Base-by-base conservation (phyloP, 2,329 filamentous ascomycete species). In the Rhynchosporium secalis region DNA sequence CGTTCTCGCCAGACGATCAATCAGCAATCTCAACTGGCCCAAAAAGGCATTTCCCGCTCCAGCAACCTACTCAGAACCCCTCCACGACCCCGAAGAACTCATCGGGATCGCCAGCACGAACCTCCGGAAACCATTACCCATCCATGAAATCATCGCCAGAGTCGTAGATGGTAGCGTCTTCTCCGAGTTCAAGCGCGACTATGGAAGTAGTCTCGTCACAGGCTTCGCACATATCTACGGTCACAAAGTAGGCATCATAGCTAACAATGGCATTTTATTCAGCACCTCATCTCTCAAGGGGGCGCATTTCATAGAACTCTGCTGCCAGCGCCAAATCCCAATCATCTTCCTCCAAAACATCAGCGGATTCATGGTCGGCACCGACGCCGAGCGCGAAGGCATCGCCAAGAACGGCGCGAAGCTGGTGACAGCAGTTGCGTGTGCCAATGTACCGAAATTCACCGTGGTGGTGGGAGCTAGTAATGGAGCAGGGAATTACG, bases 371-470 rank as follows among this genome's bases (percentile, higher is more conserved):
- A 99, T 99, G 95, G 95, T 99, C 38, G 95, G 95, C 48, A 85
- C 86, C 20, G 91, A 95, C 71, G 92, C 94, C 0, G 95, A 99
- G 78, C 89, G 90, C 60, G 94, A 94, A 58, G 95, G 95, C 12
- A 98, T 99, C 70, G 95, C 95, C 60, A 98, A 98, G 82, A 96
- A 98, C 73, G 95, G 95, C 46, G 95, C 95, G 5, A 98, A 99
- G 78, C 86, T 99, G 20, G 95, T 98, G 33, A 96, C 92, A 2
- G 95, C 94, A 7, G 95, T 98, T 10, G 91, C 92, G 8, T 97
- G 93, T 74, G 93, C 94, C 3, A 86, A 95, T 68, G 94, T 98
- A 47, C 94, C 95, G 69, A 98, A 99, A 76, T 94, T 98, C 73
- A 99, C 95, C 0, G 91, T 99, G 15, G 91, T 99, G 0, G 88